phyloP scores from a whole-genome alignment of 192 early-diverging fungal genomes.

The Coemansia sp. region DNA sequence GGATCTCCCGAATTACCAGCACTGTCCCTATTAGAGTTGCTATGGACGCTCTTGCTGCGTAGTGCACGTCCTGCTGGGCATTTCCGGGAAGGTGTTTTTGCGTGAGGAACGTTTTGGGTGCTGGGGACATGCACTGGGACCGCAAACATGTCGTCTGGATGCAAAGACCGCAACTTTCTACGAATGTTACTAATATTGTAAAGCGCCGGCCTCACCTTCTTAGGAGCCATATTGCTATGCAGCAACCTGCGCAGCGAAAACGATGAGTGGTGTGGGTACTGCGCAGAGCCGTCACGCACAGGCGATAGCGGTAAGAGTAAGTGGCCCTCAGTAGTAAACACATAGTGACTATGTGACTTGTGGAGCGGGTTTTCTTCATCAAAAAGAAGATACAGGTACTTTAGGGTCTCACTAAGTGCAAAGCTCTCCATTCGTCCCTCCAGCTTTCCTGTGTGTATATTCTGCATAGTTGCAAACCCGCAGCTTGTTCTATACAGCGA shows the following conservation, averaged over 20 bases:
- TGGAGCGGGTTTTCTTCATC: slow-evolving; percentile 76
- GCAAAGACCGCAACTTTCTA: slow-evolving; percentile 13
- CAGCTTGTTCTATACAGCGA: slow-evolving; percentile 67
- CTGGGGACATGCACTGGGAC: background rate
- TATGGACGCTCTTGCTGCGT: background rate
- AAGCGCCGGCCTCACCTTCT: slow-evolving; percentile 13
- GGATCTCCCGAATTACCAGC: background rate
- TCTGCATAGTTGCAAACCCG: slow-evolving; percentile 74
- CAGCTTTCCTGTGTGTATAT: slow-evolving; percentile 62
- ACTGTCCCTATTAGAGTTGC: background rate
- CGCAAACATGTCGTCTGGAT: slow-evolving; percentile 30
- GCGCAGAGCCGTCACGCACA: slow-evolving; percentile 20
- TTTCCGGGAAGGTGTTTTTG: slow-evolving; percentile 4
- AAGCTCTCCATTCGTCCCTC: slow-evolving; percentile 97
- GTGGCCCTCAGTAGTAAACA: slow-evolving; percentile 81
- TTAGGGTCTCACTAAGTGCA: slow-evolving; percentile 90
- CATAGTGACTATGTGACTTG: slow-evolving; percentile 68
- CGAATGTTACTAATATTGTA: slow-evolving; percentile 32
- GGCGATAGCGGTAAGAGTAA: slow-evolving; percentile 43
- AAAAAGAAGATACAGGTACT: slow-evolving; percentile 97
- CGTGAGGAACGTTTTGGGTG: background rate
- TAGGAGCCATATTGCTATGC: slow-evolving; percentile 28
- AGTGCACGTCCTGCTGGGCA: slow-evolving; percentile 24
- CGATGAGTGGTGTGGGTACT: slow-evolving; percentile 34
- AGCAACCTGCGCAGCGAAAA: slow-evolving; percentile 32